Conservation (phyloP, 768 basidiomycete species). For the Amanita rubescens region DNA sequence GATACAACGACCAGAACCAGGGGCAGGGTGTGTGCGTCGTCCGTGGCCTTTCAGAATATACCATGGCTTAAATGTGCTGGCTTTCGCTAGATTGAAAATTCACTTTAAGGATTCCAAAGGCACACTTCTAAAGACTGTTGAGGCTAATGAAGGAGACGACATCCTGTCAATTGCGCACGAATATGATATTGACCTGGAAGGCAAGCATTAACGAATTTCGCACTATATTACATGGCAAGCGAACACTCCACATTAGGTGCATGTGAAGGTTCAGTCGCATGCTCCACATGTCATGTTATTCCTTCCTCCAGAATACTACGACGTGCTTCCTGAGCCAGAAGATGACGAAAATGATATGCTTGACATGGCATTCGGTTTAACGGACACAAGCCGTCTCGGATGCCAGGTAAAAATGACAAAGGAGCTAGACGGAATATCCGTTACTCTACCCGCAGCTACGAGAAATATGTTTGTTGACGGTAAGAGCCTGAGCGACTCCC, state of each 20-base stretch:
- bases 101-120: constrained; percentile 90
- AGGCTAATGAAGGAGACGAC: constrained; percentile 93
- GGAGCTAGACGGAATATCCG: constrained; percentile 79
- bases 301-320: constrained; percentile 74
- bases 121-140: constrained; percentile 73
- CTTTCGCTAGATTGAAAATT: constrained; percentile 64
- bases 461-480: constrained; percentile 98
- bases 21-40: constrained; percentile 20
- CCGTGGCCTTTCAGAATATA: neutral
- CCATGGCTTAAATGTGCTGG: neutral
- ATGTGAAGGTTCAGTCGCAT: constrained; percentile 94
- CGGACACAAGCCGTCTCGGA: constrained; percentile 82
- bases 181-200: constrained; percentile 93
- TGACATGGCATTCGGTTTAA: constrained; percentile 95
- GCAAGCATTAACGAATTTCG: constrained; percentile 33
- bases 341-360: constrained; percentile 99
- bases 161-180: constrained; percentile 88
- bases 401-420: constrained; percentile 73
- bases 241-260: constrained; percentile 50
- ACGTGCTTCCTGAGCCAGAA: constrained; percentile 83
- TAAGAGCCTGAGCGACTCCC: constrained; percentile 22
- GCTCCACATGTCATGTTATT: constrained; percentile 96
- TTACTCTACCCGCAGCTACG: constrained; percentile 84
- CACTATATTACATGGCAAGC: neutral
- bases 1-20: constrained; percentile 20